Conservation (phyloP, 768 basidiomycete species). For the Mycena kentingensis region DNA sequence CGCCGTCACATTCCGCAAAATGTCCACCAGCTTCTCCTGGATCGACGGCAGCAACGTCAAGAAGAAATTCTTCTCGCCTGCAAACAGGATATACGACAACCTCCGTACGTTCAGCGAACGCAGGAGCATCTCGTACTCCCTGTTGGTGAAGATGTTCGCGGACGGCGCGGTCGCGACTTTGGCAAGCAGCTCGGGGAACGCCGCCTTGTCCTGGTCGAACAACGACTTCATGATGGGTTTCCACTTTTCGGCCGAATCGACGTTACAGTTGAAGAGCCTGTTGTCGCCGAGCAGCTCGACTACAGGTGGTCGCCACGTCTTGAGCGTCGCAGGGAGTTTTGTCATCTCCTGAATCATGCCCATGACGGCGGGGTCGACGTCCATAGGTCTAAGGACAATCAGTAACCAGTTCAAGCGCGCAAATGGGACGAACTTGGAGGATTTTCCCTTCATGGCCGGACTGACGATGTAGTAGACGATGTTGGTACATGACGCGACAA, state of each 20-base stretch:
- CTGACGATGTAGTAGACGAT: conserved; percentile 83
- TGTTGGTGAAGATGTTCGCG: conserved; percentile 93
- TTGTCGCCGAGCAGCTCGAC: conserved; percentile 82
- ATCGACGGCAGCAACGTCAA: conserved; percentile 86
- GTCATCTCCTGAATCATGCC: conserved; percentile 78
- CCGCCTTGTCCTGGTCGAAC: conserved; percentile 85
- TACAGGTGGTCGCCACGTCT: conserved; percentile 83
- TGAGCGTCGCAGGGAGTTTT: conserved; percentile 71
- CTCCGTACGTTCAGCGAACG: conserved; percentile 86
- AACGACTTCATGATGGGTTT: conserved; percentile 73
- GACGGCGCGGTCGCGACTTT: conserved; percentile 84
- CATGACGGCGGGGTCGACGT: conserved; percentile 68
- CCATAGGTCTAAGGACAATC: conserved; percentile 61
- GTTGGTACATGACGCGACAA: conserved; percentile 76
- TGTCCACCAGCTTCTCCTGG: conserved; percentile 97
- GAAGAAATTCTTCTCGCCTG: conserved; percentile 90
- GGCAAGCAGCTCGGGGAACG: conserved; percentile 84
- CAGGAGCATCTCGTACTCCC: conserved; percentile 89
- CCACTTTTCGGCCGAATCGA: conserved; percentile 65
- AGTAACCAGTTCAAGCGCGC: conserved; percentile 1
- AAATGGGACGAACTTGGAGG: conserved; percentile 51
- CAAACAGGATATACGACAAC: conserved; percentile 82
- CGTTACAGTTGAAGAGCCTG: conserved; percentile 79
- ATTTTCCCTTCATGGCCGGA: conserved; percentile 77
- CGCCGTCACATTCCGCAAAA: conserved; percentile 75